Base-by-base conservation (phyloP, 345 rosid genomes). In the Euphorbia lathyris region DNA sequence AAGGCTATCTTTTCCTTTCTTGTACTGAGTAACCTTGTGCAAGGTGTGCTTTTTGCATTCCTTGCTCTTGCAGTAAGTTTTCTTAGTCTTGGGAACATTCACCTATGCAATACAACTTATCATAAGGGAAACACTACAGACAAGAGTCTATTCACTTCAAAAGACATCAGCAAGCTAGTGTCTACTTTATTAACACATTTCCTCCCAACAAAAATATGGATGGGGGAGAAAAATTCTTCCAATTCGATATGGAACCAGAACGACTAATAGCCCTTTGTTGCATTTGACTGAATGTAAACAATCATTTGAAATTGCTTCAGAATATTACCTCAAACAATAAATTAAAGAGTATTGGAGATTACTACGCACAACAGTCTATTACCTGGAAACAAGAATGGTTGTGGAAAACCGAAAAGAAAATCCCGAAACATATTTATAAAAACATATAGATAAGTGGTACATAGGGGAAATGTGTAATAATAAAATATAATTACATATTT, bases 41-140 rank as follows among this genome's bases (percentile, higher is more conserved):
- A 74, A 42, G 14, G 72, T 60, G 64, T 73, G 75, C 48, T 73
- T 66, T 4, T 36, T n/a, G 71, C 76, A 58, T 48, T 73, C 71
- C 71, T 73, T 73, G 71, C 26, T 45, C 42, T 73, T 73, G 59
- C 71, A 73, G 53, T 58, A 66, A 27, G 76, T 73, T 80, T 90
- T 90, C 93, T 90, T 90, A 0, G 94, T 90, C 82, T 90, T 88
- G 3, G 94, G 94, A 72, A 88, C 86, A 73, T 90, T 90, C 87
- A 90, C 97, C 97, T 90, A 70, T 43, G 9, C 66, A 42, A 42
- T 14, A 2, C 13, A 22, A 38, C 30, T 38, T 38, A 23, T 10
- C 25, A 63, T 22, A 0, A 45, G 51, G 1, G 5, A 55, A 55
- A 55, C 29, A 23, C 29, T 22, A 55, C 27, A 16, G 14, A 29